phyloP scores from a whole-genome alignment of 257 asterid genomes.

The Nicotiana attenuata region DNA sequence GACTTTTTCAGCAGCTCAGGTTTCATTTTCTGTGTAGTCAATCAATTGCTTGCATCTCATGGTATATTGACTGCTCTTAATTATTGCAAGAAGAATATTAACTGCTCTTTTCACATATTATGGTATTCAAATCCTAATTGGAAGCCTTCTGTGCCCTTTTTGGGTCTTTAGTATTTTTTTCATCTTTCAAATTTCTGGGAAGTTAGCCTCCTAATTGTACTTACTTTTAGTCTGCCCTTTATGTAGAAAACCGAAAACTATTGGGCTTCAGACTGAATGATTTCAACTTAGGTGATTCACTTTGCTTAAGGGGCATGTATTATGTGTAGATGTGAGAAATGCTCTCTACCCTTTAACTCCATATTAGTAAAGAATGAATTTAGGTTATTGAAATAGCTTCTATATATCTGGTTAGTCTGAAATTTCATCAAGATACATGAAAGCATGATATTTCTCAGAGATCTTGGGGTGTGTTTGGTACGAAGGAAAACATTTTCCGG shows the following conservation, averaged over 20 bases:
- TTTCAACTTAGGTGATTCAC: neutral
- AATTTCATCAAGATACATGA: neutral
- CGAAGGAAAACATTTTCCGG: too few relatives aligned
- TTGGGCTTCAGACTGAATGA: neutral
- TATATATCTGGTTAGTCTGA: neutral
- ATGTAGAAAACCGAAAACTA: neutral
- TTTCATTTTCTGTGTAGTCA: conserved; percentile 14
- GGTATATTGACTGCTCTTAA: neutral
- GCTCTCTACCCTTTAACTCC: neutral
- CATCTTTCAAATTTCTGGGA: neutral
- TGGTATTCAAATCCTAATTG: neutral
- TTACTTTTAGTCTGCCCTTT: neutral
- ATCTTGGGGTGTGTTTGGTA: too few relatives aligned
- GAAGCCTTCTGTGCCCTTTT: neutral
- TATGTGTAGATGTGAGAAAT: neutral
- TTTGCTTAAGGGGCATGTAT: neutral
- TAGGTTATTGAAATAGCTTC: neutral
- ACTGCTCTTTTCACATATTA: neutral
- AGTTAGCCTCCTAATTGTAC: neutral
- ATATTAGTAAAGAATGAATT: neutral
- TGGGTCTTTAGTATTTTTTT: neutral
- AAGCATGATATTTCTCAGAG: neutral
- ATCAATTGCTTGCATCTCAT: neutral
- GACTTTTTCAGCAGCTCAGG: conserved; percentile 92
- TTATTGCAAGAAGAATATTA: neutral